Evolutionary conservation across 345 rosid genomes (phyloP).

Genomic region (Populus pruinosa): DNA sequence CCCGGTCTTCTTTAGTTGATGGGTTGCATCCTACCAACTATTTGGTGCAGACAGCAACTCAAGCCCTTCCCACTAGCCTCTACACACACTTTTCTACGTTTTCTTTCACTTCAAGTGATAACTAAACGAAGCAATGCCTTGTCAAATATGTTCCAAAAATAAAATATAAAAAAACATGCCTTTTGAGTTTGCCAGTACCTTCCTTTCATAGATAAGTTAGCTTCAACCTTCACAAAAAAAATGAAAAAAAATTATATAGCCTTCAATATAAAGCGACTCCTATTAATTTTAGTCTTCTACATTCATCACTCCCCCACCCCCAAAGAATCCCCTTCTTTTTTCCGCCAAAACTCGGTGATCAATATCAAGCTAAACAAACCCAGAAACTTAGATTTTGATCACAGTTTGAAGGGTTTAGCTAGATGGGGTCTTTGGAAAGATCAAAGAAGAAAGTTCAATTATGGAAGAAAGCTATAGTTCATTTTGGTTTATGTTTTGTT

Average conservation of each 20-base stretch:
- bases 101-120: constrained; percentile 42
- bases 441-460: constrained; percentile 73
- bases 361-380: not conserved
- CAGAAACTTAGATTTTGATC: not conserved
- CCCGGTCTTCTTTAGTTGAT: constrained; percentile 27
- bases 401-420: not conserved
- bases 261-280: constrained; percentile 8
- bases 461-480: constrained; percentile 84
- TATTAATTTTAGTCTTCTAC: constrained; percentile 6
- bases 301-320: not conserved
- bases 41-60: constrained; percentile 43
- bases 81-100: constrained; percentile 1
- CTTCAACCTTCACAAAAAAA: constrained; percentile 8
- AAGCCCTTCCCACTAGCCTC: not conserved
- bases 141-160: not conserved
- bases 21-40: constrained; percentile 51
- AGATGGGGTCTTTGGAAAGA: constrained; percentile 61
- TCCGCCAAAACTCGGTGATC: not conserved
- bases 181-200: constrained; percentile 26
- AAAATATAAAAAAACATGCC: not conserved
- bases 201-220: constrained; percentile 21
- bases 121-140: constrained; percentile 31
- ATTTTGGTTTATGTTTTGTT: constrained; percentile 73
- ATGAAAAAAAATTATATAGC: too few relatives aligned
- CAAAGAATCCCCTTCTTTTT: not conserved